Evolutionary conservation across 495 filamentous ascomycete species (phyloP).

Genomic region (Extremus antarcticus): DNA sequence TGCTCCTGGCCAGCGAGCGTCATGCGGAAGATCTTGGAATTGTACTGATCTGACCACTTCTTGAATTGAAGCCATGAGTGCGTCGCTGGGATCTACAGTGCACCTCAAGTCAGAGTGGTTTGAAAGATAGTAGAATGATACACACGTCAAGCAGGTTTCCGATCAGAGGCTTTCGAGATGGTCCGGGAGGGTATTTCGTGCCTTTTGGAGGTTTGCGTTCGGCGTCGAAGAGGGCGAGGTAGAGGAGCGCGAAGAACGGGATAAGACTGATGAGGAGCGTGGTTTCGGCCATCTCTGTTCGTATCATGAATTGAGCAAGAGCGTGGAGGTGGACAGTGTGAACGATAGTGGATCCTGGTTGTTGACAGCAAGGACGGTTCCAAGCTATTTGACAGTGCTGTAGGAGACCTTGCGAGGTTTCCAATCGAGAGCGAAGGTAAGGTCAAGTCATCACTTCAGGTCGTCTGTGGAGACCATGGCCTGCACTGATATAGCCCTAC

Average conservation of each 20-base stretch:
- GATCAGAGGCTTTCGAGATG: neutral
- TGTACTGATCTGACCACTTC: constrained; percentile 32
- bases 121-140: neutral
- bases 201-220: neutral
- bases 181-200: neutral
- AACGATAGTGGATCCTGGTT: no score
- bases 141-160: neutral
- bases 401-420: no score
- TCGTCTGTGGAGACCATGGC: no score
- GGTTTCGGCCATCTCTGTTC: neutral
- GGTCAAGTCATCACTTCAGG: no score
- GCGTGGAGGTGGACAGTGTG: no score
- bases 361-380: no score
- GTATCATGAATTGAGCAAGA: no score
- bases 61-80: constrained; percentile 34
- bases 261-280: neutral
- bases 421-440: no score
- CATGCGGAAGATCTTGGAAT: constrained; percentile 27
- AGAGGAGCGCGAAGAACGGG: neutral
- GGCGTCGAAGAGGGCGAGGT: neutral
- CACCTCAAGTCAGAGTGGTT: neutral
- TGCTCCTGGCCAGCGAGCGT: constrained; percentile 27
- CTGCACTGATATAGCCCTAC: no score
- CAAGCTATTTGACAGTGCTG: no score
- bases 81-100: constrained; percentile 22